Base-by-base conservation (phyloP, 1,284 basidiomycete genomes). In the Apiotrichum porosum region DNA sequence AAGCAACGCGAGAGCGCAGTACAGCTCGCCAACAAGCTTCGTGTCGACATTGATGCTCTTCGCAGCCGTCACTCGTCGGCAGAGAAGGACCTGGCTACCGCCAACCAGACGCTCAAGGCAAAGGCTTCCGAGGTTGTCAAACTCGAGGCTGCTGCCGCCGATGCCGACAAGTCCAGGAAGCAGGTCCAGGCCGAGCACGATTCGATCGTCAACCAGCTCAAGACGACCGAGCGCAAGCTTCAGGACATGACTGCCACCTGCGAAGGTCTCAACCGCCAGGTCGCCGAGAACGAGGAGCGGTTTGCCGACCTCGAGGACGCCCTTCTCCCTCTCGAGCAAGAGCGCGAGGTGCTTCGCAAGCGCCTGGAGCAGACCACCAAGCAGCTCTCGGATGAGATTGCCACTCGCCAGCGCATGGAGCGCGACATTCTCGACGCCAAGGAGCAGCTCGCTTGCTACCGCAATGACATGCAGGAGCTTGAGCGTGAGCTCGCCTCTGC, bases 231-330 rank as follows among this genome's bases (percentile, higher is more conserved):
- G 58, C 77, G 76, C 31, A 79, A 84, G 54, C 72, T 90, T 0
- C 78, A 81, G 2, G 83, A 83, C 36, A 77, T 78, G 0, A 35
- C 28, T 14, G 15, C 44, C 6, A 19, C 37, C 31, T 31, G 42
- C 36, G 31, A 41, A 84, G 85, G 90, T 63, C 74, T 95, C 21
- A 70, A 79, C 0, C 39, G 37, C 4, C 32, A 40, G 6, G 18
- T 51, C 14, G 40, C 48, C 17, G 75, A 81, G 14, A 82, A 87
- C 6, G 83, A 87, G 60, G 77, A 80, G 30, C 88, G 87, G 62
- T 85, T 85, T 55, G 82, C 86, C 49, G 84, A 86, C 52, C 85
- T 91, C 47, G 92, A 97, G 69, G 92, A 97, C 62, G 81, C 85
- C 0, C 80, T 89, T 6, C 78, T 94, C 5, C 82, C 87, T 56